These are phyloP conservation scores for Scheffersomyces parashehatae DNA, from an alignment of 1,139 yeast species.

Conservation along the genomic window DNA sequence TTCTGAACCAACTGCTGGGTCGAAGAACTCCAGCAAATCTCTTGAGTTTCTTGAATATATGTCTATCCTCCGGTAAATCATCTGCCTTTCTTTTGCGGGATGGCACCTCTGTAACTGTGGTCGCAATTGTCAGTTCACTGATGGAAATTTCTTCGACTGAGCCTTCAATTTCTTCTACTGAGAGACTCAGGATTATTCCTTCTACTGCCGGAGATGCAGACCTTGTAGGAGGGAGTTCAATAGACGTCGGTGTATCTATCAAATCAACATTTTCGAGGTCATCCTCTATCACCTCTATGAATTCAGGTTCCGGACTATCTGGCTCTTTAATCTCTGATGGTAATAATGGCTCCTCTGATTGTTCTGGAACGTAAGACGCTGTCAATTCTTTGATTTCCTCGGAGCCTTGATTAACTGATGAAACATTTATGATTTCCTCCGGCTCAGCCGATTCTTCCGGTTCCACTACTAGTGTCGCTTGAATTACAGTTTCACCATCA, in stretches of 20 bases:
- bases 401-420: not conserved
- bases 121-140: no score
- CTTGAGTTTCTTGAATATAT: no score
- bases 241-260: not conserved
- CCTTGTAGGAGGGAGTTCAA: not conserved
- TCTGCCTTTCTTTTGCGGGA: no score
- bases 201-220: not conserved
- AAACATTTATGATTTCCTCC: constrained; percentile 8
- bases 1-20: no score
- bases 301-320: not conserved
- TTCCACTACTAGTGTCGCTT: constrained; percentile 1
- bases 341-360: not conserved
- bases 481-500: constrained; percentile 1
- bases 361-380: not conserved
- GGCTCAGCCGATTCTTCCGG: constrained; percentile 4
- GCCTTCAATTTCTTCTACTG: not conserved
- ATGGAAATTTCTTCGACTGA: no score
- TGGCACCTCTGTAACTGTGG: no score
- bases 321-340: not conserved
- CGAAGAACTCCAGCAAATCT: no score
- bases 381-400: not conserved
- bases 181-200: not conserved
- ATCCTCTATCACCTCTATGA: not conserved
- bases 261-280: not conserved
- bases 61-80: no score